Evolutionary conservation across 2,329 filamentous ascomycete species (phyloP).

Genomic region (Diaporthe longicolla): DNA sequence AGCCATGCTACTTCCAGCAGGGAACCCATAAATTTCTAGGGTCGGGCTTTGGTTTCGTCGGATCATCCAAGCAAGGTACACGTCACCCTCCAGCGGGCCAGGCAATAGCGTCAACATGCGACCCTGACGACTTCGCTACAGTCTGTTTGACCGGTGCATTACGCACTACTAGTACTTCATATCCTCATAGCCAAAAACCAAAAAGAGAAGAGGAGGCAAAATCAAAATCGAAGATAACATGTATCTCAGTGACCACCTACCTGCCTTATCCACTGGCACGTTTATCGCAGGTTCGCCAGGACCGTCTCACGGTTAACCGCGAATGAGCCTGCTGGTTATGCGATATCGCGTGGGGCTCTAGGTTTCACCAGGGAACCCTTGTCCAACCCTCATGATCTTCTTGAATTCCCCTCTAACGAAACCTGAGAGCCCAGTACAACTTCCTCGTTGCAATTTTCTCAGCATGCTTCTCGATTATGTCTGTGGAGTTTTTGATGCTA

Average conservation of each 20-base stretch:
- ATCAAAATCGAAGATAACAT: too few species aligned
- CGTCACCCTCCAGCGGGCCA: conserved; percentile 27
- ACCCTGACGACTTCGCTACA: background rate
- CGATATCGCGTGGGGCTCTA: background rate
- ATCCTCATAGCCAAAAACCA: too few species aligned
- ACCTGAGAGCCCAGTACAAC: too few species aligned
- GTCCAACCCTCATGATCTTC: background rate
- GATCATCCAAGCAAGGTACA: conserved; percentile 18
- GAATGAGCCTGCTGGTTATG: background rate
- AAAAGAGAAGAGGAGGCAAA: too few species aligned
- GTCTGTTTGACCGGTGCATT: background rate
- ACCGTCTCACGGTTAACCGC: background rate
- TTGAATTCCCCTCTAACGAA: too few species aligned
- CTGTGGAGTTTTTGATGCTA: too few species aligned
- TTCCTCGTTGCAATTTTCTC: background rate
- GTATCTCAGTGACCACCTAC: too few species aligned
- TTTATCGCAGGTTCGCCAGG: background rate
- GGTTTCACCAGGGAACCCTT: background rate
- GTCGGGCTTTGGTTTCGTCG: conserved; percentile 8
- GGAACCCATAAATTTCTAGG: background rate
- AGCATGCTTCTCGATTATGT: too few species aligned
- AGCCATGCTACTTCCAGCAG: conserved; percentile 23
- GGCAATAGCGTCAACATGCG: background rate
- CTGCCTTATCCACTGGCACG: too few species aligned
- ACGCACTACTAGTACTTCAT: too few species aligned